These are phyloP conservation scores for Boletus subcaerulescens DNA, from an alignment of 768 basidiomycete genomes.

Conservation along the genomic window DNA sequence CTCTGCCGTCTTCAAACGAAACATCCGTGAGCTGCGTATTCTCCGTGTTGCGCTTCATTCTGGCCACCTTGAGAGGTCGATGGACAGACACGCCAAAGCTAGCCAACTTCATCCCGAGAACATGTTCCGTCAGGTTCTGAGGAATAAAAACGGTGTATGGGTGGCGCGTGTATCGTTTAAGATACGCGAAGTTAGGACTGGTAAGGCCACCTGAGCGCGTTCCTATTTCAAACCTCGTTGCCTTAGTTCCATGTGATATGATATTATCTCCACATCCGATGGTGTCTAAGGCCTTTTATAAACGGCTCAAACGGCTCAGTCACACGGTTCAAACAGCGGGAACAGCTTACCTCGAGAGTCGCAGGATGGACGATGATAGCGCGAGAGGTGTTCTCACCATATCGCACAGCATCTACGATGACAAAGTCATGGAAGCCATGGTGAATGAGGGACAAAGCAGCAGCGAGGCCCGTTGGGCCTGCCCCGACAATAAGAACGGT, in stretches of 20 bases:
- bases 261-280: constrained; percentile 41
- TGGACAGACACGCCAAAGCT: constrained; percentile 25
- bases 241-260: constrained; percentile 36
- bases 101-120: constrained; percentile 35
- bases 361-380: constrained; percentile 49
- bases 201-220: constrained; percentile 17
- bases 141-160: constrained; percentile 31
- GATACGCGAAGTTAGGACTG: neutral
- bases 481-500: constrained; percentile 50
- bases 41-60: neutral
- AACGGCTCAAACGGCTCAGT: too few relatives aligned
- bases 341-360: constrained; percentile 44
- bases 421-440: constrained; percentile 41
- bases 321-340: constrained; percentile 26
- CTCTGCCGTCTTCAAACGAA: neutral
- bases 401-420: constrained; percentile 38
- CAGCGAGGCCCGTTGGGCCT: constrained; percentile 46
- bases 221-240: constrained; percentile 21
- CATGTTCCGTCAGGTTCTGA: neutral
- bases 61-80: neutral
- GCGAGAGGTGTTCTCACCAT: constrained; percentile 39
- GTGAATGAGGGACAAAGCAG: constrained; percentile 44
- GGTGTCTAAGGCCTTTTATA: constrained; percentile 41
- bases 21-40: constrained; percentile 14
- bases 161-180: constrained; percentile 36